Evolutionary conservation across 305 asterid species (phyloP).

Genomic region (Ilex paraguariensis): DNA sequence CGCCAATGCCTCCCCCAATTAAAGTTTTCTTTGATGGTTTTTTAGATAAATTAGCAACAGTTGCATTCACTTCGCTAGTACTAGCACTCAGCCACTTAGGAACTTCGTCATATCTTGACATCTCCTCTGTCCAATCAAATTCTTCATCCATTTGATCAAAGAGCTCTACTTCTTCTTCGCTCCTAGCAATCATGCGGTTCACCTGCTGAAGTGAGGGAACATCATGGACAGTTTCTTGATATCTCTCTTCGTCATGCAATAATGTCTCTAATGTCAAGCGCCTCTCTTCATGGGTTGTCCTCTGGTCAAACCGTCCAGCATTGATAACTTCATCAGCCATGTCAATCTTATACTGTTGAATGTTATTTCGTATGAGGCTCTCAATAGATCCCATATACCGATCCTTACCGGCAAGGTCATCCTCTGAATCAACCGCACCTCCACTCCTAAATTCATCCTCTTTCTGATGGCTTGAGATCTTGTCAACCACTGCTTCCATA

Average conservation of each 20-base stretch:
- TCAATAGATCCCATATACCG: conserved; percentile 95
- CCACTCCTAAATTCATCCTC: conserved; percentile 84
- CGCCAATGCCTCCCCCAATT: conserved; percentile 44
- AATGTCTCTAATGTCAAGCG: conserved; percentile 90
- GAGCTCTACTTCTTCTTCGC: conserved; percentile 89
- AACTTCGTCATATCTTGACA: conserved; percentile 85
- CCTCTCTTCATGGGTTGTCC: conserved; percentile 99
- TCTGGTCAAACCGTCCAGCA: conserved; percentile 99
- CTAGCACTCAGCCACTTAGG: conserved; percentile 94
- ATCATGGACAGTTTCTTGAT: conserved; percentile 93
- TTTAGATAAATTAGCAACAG: conserved; percentile 72
- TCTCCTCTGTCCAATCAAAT: conserved; percentile 87
- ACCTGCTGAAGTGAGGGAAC: conserved; percentile 98
- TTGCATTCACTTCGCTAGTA: conserved; percentile 69
- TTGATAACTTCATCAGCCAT: conserved; percentile 99
- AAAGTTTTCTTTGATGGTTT: conserved; percentile 58
- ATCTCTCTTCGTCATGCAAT: conserved; percentile 96
- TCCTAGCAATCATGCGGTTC: conserved; percentile 97
- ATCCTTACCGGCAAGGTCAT: conserved; percentile 95
- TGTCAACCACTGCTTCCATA: conserved; percentile 98
- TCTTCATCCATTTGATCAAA: conserved; percentile 99
- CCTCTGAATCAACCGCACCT: conserved; percentile 87
- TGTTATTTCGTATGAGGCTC: conserved; percentile 91
- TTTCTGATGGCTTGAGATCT: conserved; percentile 84
- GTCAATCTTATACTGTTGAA: conserved; percentile 98